These are phyloP conservation scores for Fraxinus nigra DNA, from an alignment of 305 asterid genomes.

Conservation along the genomic window DNA sequence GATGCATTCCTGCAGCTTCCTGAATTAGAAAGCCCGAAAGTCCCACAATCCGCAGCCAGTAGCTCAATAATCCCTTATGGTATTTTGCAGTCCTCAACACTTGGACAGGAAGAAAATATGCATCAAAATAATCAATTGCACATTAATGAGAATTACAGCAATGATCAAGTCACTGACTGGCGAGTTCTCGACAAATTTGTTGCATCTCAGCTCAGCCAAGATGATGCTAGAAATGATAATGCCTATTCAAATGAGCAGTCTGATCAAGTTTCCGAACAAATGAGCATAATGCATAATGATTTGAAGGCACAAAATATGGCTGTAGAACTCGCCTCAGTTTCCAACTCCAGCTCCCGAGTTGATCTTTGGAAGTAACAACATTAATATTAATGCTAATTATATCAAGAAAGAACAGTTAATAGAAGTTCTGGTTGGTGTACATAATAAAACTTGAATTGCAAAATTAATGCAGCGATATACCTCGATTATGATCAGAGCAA, in stretches of 20 bases:
- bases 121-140: neutral
- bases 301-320: constrained; percentile 24
- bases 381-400: constrained; percentile 8
- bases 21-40: constrained; percentile 48
- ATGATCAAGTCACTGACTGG: constrained; percentile 56
- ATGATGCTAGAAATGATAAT: constrained; percentile 22
- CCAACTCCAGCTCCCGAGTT: constrained; percentile 35
- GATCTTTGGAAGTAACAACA: constrained; percentile 43
- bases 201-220: constrained; percentile 57
- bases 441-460: constrained; percentile 27
- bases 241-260: constrained; percentile 13
- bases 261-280: constrained; percentile 22
- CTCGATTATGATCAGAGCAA: neutral
- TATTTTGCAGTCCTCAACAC: constrained; percentile 11
- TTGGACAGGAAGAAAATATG: constrained; percentile 3
- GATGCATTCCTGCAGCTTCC: constrained; percentile 55
- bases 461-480: neutral
- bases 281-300: constrained; percentile 26
- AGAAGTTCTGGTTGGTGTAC: constrained; percentile 28
- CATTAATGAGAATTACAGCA: constrained; percentile 2
- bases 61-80: constrained; percentile 13
- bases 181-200: constrained; percentile 63
- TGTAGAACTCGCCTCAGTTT: constrained; percentile 30
- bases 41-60: constrained; percentile 26
- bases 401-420: neutral